A percentile compares a stretch with the other conserved stretches of the same genome.
These are phyloP conservation scores for Termitomyces sp. DNA, from an alignment of 768 basidiomycete genomes.

Conservation along the genomic window DNA sequence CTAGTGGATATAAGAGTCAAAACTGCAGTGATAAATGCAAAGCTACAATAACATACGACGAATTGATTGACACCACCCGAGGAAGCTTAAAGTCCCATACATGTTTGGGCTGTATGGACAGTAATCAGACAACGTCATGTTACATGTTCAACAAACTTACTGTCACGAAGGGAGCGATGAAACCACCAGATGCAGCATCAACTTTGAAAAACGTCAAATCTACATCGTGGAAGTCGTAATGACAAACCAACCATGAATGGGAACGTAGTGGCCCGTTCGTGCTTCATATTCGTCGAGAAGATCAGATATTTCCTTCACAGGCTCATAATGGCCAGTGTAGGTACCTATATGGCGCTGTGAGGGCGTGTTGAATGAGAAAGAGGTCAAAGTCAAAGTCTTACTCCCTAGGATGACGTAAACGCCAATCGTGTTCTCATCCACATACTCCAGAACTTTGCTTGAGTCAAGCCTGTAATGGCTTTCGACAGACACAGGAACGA, in stretches of 20 bases:
- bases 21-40: no score
- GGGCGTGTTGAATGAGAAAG: constrained; percentile 42
- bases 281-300: constrained; percentile 64
- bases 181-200: constrained; percentile 67
- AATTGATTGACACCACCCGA: constrained; percentile 61
- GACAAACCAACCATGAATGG: constrained; percentile 64
- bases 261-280: constrained; percentile 58
- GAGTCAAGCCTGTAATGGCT: constrained; percentile 57
- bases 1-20: constrained; percentile 26
- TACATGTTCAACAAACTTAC: constrained; percentile 19
- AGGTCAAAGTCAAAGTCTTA: constrained; percentile 19
- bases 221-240: constrained; percentile 38
- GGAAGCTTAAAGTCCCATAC: constrained; percentile 65
- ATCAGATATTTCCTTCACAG: constrained; percentile 82
- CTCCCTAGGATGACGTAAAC: constrained; percentile 54
- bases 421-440: constrained; percentile 77
- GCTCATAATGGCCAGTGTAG: constrained; percentile 75
- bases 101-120: constrained; percentile 45
- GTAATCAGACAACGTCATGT: constrained; percentile 25
- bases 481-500: constrained; percentile 50
- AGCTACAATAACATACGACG: constrained; percentile 35
- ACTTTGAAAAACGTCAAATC: constrained; percentile 38
- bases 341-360: constrained; percentile 44
- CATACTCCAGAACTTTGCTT: constrained; percentile 59
- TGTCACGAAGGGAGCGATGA: constrained; percentile 63